These are phyloP conservation scores for Strobilomyces echinocephalus DNA, from an alignment of 768 basidiomycete species.

Conservation along the genomic window DNA sequence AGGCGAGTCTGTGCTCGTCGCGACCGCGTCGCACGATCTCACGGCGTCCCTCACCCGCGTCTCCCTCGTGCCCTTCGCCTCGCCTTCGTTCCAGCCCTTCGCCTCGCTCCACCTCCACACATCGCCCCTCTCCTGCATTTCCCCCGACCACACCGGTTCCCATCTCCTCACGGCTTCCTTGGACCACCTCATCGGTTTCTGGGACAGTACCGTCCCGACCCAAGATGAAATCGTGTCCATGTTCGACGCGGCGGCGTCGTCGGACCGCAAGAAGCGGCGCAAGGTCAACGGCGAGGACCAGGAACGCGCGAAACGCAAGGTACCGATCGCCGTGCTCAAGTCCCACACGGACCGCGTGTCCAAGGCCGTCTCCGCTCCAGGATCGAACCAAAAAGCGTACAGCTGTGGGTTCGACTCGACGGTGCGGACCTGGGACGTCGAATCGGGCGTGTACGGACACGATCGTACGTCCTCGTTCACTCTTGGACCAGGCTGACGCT, in stretches of 20 bases:
- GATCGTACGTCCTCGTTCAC: constrained; percentile 41
- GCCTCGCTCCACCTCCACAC: constrained; percentile 81
- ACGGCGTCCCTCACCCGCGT: constrained; percentile 53
- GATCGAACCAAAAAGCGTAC: constrained; percentile 43
- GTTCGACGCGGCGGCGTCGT: background rate
- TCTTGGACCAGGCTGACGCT: background rate
- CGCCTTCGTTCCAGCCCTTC: constrained; percentile 26
- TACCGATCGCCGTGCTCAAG: constrained; percentile 68
- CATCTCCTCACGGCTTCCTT: constrained; percentile 80
- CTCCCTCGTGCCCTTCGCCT: constrained; percentile 5
- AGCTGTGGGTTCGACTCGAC: constrained; percentile 91
- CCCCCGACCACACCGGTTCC: constrained; percentile 48
- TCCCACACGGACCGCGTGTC: constrained; percentile 84
- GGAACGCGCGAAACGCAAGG: constrained; percentile 49
- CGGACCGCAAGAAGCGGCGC: constrained; percentile 55
- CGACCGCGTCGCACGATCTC: constrained; percentile 76
- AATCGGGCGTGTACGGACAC: constrained; percentile 65
- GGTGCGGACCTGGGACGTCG: constrained; percentile 82
- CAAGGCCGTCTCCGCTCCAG: constrained; percentile 53
- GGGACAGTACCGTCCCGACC: constrained; percentile 60
- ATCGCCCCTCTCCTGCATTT: constrained; percentile 67
- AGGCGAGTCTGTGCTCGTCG: constrained; percentile 41
- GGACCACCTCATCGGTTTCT: constrained; percentile 83
- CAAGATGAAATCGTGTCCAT: constrained; percentile 52
- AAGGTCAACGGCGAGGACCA: constrained; percentile 39